Conservation (phyloP, 169 alveolate species). For the Miamiensis avidus region DNA sequence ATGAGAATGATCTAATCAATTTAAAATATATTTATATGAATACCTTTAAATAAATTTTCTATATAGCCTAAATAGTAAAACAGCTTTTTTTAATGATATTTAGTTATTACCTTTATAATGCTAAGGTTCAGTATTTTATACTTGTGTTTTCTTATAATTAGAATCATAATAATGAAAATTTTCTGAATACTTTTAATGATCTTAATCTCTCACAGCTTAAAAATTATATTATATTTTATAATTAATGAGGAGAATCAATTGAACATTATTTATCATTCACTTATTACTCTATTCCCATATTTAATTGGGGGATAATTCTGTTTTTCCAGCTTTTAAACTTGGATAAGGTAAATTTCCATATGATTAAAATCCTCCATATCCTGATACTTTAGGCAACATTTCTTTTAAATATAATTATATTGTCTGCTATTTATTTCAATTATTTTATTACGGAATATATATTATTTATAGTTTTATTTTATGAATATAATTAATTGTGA, state of each 20-base stretch:
- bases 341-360: slow-evolving; percentile 51
- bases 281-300: slow-evolving; percentile 50
- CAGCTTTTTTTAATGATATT: slow-evolving; percentile 2
- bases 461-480: no score
- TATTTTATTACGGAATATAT: no score
- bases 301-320: slow-evolving; percentile 27
- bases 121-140: slow-evolving; percentile 9
- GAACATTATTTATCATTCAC: neutral
- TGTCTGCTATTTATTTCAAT: no score
- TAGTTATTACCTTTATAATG: slow-evolving; percentile 20
- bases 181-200: slow-evolving; percentile 15
- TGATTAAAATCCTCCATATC: slow-evolving; percentile 46
- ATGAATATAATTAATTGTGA: no score
- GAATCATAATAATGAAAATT: slow-evolving; percentile 8
- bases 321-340: slow-evolving; percentile 41
- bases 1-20: slow-evolving; percentile 20
- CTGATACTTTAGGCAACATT: slow-evolving; percentile 46
- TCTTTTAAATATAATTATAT: slow-evolving; percentile 10
- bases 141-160: slow-evolving; percentile 10
- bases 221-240: neutral
- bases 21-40: slow-evolving; percentile 7
- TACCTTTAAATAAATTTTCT: slow-evolving; percentile 22
- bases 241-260: neutral
- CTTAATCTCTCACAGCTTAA: slow-evolving; percentile 25
- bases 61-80: slow-evolving; percentile 11